Evolutionary conservation across 176 grass and related monocot genomes (phyloP).

Genomic region (Avena sativa): DNA sequence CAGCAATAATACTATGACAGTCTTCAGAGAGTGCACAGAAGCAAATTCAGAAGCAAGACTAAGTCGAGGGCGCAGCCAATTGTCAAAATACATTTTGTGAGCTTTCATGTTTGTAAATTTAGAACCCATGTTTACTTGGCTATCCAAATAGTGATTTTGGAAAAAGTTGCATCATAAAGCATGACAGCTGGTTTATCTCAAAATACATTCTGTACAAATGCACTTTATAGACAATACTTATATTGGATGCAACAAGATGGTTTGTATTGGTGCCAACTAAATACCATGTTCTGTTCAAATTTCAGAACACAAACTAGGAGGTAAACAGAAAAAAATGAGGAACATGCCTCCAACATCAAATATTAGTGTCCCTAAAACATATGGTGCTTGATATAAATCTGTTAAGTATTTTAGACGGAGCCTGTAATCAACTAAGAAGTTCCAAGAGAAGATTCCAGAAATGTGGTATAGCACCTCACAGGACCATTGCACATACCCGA

Average conservation of each 20-base stretch:
- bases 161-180: slow-evolving; percentile 18
- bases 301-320: slow-evolving; percentile 14
- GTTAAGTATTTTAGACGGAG: slow-evolving; percentile 19
- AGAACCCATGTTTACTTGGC: background rate
- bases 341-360: background rate
- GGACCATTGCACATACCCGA: slow-evolving; percentile 63
- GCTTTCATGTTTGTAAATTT: background rate
- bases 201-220: background rate
- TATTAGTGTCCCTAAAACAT: slow-evolving; percentile 4
- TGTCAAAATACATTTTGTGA: background rate
- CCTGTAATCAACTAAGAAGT: background rate
- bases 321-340: slow-evolving; percentile 13
- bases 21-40: background rate
- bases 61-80: background rate
- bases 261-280: background rate
- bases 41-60: slow-evolving; percentile 13
- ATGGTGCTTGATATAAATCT: slow-evolving; percentile 32
- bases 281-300: slow-evolving; percentile 21
- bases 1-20: background rate
- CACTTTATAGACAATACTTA: slow-evolving; percentile 11
- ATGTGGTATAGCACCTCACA: slow-evolving; percentile 19
- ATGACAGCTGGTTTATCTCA: slow-evolving; percentile 12
- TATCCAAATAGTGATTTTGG: slow-evolving; percentile 25
- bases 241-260: slow-evolving; percentile 21
- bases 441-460: slow-evolving; percentile 26